Percentiles rank a stretch among this genome's conserved stretches.
Conservation (phyloP, 1,284 basidiomycete genomes). For the Trametes versicolor region DNA sequence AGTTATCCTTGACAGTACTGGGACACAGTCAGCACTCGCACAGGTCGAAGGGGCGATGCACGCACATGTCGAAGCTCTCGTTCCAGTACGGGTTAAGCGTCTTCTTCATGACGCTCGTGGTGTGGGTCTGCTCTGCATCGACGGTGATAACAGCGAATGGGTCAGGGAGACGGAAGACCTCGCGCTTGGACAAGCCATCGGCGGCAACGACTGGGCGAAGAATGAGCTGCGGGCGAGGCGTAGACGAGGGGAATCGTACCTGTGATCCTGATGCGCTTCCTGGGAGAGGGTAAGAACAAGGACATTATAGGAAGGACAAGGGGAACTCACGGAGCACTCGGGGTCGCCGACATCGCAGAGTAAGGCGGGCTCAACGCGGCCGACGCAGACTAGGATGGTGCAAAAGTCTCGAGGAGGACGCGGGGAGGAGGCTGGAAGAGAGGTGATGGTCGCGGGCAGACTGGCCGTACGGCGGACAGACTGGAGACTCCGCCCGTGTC, state of each 20-base stretch:
- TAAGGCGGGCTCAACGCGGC: slow-evolving; percentile 2
- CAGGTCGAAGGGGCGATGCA: slow-evolving; percentile 16
- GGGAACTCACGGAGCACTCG: slow-evolving; percentile 40
- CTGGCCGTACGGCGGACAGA: neutral
- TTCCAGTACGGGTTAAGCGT: slow-evolving; percentile 94
- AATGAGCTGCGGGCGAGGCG: slow-evolving; percentile 18
- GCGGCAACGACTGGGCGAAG: slow-evolving; percentile 81
- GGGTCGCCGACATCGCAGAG: slow-evolving; percentile 39
- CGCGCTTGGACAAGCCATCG: slow-evolving; percentile 89
- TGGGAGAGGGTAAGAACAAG: slow-evolving; percentile 36
- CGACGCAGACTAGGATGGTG: slow-evolving; percentile 1
- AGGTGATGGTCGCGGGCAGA: slow-evolving; percentile 13
- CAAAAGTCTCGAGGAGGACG: neutral
- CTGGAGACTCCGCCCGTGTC: too few relatives aligned
- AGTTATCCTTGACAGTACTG: slow-evolving; percentile 89
- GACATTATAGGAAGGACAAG: neutral
- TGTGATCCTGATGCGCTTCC: slow-evolving; percentile 52
- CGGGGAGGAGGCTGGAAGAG: neutral
- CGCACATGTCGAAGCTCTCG: slow-evolving; percentile 92
- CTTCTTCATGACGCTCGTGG: slow-evolving; percentile 87
- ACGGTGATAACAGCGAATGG: slow-evolving; percentile 97
- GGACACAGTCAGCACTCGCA: slow-evolving; percentile 22
- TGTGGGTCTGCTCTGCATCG: slow-evolving; percentile 95
- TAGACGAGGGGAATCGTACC: slow-evolving; percentile 38
- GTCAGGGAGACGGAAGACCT: slow-evolving; percentile 92